Evolutionary conservation across 2,329 filamentous ascomycete species (phyloP).

Genomic region (Ramularia endophylla): DNA sequence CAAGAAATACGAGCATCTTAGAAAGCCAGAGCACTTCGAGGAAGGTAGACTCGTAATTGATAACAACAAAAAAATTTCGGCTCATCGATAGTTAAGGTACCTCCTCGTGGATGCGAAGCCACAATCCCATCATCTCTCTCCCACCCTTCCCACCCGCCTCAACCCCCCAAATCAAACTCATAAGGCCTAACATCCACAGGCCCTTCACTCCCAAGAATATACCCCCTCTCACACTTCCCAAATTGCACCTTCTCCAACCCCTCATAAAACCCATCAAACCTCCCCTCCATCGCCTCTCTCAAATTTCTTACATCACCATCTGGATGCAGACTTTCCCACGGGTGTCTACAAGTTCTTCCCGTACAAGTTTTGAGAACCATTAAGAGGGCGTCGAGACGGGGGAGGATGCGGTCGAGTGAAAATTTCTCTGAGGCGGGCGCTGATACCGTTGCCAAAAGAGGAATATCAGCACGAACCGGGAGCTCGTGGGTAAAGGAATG

Average conservation of each 20-base stretch:
- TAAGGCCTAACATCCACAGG: constrained; percentile 8
- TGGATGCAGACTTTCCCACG: constrained; percentile 15
- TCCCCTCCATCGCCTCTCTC: constrained; percentile 7
- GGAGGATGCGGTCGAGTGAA: constrained; percentile 1
- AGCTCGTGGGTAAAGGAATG: not conserved
- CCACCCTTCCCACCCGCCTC: too few species aligned
- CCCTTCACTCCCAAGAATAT: constrained; percentile 18
- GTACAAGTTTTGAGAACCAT: constrained; percentile 19
- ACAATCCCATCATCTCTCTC: too few species aligned
- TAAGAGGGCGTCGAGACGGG: constrained; percentile 15
- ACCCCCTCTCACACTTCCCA: constrained; percentile 19
- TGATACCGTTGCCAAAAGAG: not conserved
- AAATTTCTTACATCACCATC: constrained; percentile 6
- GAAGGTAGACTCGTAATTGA: too few species aligned
- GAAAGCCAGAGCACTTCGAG: too few species aligned
- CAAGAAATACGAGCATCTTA: too few species aligned
- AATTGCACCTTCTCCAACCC: constrained; percentile 13
- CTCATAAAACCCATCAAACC: constrained; percentile 14
- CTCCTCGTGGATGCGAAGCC: too few species aligned
- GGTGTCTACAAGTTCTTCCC: constrained; percentile 11
- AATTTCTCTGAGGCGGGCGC: not conserved
- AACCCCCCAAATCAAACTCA: not conserved
- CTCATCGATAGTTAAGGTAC: too few species aligned
- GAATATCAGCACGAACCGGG: too few species aligned
- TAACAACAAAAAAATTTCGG: too few species aligned